phyloP scores from a whole-genome alignment of 1,284 basidiomycete genomes.

The Peniophora sp. region DNA sequence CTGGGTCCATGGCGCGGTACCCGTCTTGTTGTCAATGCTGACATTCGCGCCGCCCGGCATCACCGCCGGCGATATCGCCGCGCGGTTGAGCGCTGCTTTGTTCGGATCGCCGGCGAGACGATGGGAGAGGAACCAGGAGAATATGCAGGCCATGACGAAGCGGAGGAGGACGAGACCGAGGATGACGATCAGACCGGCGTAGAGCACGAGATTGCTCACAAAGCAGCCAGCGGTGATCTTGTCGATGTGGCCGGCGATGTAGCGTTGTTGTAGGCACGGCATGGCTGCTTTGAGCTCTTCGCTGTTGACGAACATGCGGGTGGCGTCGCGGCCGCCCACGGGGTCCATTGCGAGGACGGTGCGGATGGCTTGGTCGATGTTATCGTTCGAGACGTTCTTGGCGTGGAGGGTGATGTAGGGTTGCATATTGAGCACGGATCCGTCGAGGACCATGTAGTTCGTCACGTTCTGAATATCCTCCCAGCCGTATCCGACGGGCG shows the following conservation, averaged over 20 bases:
- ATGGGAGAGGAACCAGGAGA: constrained; percentile 91
- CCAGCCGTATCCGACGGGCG: constrained; percentile 84
- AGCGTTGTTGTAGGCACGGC: constrained; percentile 77
- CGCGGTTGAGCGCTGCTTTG: constrained; percentile 58
- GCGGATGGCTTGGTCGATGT: constrained; percentile 81
- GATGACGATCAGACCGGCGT: constrained; percentile 88
- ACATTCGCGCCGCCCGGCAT: constrained; percentile 94
- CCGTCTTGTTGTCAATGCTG: constrained; percentile 79
- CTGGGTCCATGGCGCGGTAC: constrained; percentile 90
- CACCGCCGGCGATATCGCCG: constrained; percentile 87
- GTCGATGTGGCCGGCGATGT: constrained; percentile 92
- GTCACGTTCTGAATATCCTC: constrained; percentile 61
- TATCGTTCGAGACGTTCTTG: constrained; percentile 61
- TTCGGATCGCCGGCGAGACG: constrained; percentile 70
- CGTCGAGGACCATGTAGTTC: constrained; percentile 86
- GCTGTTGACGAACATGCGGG: constrained; percentile 74
- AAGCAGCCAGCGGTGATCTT: constrained; percentile 96
- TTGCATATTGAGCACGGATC: constrained; percentile 87
- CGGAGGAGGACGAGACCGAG: constrained; percentile 85
- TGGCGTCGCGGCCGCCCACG: constrained; percentile 80
- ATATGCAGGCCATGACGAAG: constrained; percentile 94
- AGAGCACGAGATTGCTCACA: constrained; percentile 84
- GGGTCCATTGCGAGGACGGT: constrained; percentile 50
- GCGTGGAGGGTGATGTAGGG: constrained; percentile 81
- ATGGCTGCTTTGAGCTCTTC: constrained; percentile 61